Evolutionary conservation across 257 asterid genomes (phyloP), one percentile per base, ranked within the genome.

Genomic region (Nicotiana tabacum): DNA sequence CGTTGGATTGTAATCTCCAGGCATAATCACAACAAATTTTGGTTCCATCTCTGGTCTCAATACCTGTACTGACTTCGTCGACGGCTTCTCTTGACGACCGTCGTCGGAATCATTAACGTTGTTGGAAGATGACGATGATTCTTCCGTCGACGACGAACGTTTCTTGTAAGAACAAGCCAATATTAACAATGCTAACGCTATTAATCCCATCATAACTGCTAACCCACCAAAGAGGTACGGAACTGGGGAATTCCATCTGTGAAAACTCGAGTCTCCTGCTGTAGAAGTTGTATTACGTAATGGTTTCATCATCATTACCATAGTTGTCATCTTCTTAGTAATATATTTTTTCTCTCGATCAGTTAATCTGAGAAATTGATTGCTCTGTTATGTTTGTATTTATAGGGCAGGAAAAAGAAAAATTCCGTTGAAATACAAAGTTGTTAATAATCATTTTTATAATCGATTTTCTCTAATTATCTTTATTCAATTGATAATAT

Each of bases 1-100:
- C 29, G 88, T 86, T 48, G 92, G 93, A 66, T 77, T 88, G 35
- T 82, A 68, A 53, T 89, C 88, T 82, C 92, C 93, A 37, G 93
- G 92, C 93, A 90, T 90, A 78, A 89, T 90, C 6, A 90, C 93
- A 29, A 88, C 93, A 12, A 89, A 81, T 78, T 70, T 82, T 2
- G 90, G 87, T 87, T 90, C 93, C 90, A 84, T 88, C 57, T 87
- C 91, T 18, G 82, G 89, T 64, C 48, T 78, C 53, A 84, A 27
- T 10, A 43, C 79, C 72, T 60, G 74, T 10, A 60, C 32, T 7
- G 27, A 6, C 33, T 72, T 87, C 39, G 60, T 13, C 9, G 62
- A 65, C 77, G 87, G 33, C 29, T 80, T 85, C 11, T 88, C 78
- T 74, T 82, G 83, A 62, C 4, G 48, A 3, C 4, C 77, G 4